phyloP scores from a whole-genome alignment of 2,329 filamentous ascomycete species.

The Pseudopyricularia javanii region DNA sequence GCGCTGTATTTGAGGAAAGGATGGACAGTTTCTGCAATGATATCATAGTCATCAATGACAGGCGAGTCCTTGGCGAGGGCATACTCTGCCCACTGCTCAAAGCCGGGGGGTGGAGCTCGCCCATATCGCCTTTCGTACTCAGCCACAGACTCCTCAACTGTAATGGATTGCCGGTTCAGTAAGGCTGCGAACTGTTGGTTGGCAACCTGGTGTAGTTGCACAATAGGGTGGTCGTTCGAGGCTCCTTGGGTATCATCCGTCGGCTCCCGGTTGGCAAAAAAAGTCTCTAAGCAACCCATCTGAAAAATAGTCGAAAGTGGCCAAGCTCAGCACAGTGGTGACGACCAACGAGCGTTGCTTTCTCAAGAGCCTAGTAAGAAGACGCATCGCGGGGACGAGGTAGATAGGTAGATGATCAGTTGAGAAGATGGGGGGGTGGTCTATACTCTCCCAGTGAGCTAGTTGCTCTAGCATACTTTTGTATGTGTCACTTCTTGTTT shows the following conservation, averaged over 20 bases:
- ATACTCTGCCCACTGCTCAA: slow-evolving; percentile 24
- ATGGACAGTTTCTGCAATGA: neutral
- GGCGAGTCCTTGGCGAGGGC: neutral
- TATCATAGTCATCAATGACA: neutral
- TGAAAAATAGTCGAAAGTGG: neutral
- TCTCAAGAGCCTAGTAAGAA: neutral
- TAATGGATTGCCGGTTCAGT: neutral
- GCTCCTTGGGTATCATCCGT: neutral
- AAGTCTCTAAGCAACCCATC: neutral
- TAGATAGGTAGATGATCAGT: too few relatives aligned
- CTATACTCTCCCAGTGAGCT: too few relatives aligned
- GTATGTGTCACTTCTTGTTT: too few relatives aligned
- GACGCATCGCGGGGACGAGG: neutral
- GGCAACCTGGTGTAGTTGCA: neutral
- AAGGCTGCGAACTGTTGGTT: neutral
- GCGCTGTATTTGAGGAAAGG: neutral
- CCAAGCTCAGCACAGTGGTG: neutral
- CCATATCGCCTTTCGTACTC: slow-evolving; percentile 32
- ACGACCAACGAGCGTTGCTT: neutral
- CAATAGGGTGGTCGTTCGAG: neutral
- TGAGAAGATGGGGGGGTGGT: too few relatives aligned
- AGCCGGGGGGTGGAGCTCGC: slow-evolving; percentile 30
- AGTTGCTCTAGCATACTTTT: too few relatives aligned
- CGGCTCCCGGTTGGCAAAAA: neutral
- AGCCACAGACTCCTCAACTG: neutral